phyloP scores from a whole-genome alignment of 2,329 filamentous ascomycete genomes.

The Onygenales sp. region DNA sequence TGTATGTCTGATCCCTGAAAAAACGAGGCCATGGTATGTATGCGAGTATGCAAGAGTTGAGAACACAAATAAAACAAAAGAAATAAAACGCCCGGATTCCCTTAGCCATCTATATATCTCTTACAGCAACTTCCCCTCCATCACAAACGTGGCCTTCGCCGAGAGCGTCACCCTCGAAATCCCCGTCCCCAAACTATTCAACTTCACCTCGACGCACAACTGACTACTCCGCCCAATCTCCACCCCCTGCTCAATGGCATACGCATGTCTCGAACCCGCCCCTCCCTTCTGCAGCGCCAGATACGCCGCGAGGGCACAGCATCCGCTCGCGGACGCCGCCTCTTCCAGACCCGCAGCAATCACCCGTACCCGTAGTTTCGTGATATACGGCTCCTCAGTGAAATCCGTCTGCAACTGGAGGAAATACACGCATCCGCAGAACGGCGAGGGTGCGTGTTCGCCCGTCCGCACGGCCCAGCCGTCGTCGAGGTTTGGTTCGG shows the following conservation, averaged over 20 bases:
- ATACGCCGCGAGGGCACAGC: conserved; percentile 37
- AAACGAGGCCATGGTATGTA: no score
- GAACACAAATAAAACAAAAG: no score
- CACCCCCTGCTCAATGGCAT: conserved; percentile 40
- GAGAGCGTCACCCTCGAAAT: conserved; percentile 13
- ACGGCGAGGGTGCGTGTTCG: conserved; percentile 7
- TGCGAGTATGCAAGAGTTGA: no score
- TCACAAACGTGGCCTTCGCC: conserved; percentile 12
- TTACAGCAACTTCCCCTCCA: conserved; percentile 12
- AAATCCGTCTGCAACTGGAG: conserved; percentile 15
- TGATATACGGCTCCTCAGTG: conserved; percentile 18
- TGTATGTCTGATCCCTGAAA: no score
- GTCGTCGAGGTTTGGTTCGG: conserved; percentile 19
- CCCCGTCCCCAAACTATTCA: conserved; percentile 24
- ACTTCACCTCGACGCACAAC: conserved; percentile 37
- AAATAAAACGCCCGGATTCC: no score
- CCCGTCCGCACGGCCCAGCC: conserved; percentile 14
- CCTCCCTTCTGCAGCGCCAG: conserved; percentile 33
- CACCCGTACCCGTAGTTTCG: conserved; percentile 23
- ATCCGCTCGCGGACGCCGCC: conserved; percentile 43
- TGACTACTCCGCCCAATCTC: conserved; percentile 45
- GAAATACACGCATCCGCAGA: conserved; percentile 25
- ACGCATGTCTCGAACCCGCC: conserved; percentile 20
- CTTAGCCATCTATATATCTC: background rate
- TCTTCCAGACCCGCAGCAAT: conserved; percentile 32